A percentile compares a stretch with the other conserved stretches of the same genome.
phyloP scores from a whole-genome alignment of 2,329 filamentous ascomycete genomes.

The Fusarium heterosporum region DNA sequence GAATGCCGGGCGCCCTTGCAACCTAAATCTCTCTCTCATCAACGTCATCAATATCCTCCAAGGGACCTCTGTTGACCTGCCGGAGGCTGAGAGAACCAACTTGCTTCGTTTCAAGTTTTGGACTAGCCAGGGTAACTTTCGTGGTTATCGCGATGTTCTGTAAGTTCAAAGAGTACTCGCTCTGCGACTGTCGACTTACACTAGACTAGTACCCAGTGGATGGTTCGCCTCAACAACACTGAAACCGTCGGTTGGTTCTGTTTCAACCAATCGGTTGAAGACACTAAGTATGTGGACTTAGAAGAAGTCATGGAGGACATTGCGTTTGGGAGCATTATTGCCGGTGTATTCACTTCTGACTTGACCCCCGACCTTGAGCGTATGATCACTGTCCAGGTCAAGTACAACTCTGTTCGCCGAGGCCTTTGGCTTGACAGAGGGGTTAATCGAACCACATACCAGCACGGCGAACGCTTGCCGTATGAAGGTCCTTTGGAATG shows the following conservation, averaged over 20 bases:
- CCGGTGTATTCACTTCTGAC: not conserved
- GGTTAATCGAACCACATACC: not conserved
- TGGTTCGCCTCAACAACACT: conserved; percentile 16
- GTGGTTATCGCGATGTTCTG: conserved; percentile 19
- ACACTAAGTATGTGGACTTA: not conserved
- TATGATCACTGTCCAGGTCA: not conserved
- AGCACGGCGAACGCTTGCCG: not conserved
- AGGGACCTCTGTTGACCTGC: not conserved
- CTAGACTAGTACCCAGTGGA: conserved; percentile 20
- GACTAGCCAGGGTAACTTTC: not conserved
- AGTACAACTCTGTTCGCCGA: not conserved
- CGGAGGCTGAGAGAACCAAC: not conserved
- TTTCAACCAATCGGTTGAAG: not conserved
- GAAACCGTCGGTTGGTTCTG: conserved; percentile 9
- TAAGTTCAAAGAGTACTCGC: not conserved
- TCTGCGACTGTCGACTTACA: not conserved
- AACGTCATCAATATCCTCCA: conserved; percentile 19
- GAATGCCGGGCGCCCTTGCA: not conserved
- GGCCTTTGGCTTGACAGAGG: conserved; percentile 1
- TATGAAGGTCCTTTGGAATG: conserved; percentile 6
- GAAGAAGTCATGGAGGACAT: not conserved
- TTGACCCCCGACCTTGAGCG: not conserved
- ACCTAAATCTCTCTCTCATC: not conserved
- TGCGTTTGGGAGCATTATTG: conserved; percentile 2
- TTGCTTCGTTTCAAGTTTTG: conserved; percentile 19